phyloP scores from a whole-genome alignment of 768 basidiomycete genomes.

The Auricularia sp. region DNA sequence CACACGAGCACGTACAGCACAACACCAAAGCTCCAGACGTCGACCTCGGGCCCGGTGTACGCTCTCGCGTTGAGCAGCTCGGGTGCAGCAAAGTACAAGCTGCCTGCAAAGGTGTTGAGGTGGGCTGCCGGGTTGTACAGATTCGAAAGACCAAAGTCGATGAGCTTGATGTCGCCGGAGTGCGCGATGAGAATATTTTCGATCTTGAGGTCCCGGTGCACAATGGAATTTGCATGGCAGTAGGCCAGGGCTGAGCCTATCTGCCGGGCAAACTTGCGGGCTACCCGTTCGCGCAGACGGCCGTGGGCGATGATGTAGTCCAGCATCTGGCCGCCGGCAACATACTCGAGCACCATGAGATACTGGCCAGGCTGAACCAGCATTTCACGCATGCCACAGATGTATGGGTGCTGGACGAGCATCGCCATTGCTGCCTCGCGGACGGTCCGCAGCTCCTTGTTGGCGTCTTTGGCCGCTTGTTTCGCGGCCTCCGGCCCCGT shows the following conservation, averaged over 20 bases:
- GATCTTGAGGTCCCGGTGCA: conserved; percentile 43
- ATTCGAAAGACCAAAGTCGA: conserved; percentile 14
- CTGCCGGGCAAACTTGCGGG: conserved; percentile 94
- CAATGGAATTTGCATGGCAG: conserved; percentile 30
- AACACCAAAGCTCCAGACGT: conserved; percentile 98
- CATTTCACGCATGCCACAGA: conserved; percentile 99
- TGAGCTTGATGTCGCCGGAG: conserved; percentile 9
- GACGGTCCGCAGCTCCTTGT: conserved; percentile 91
- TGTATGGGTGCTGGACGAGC: conserved; percentile 95
- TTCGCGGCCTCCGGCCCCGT: conserved; percentile 52
- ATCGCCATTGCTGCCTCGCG: conserved; percentile 92
- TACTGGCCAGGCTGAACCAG: conserved; percentile 96
- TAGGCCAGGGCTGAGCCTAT: conserved; percentile 53
- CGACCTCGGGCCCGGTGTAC: conserved; percentile 96
- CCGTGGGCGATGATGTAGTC: conserved; percentile 99
- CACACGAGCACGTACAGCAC: conserved; percentile 96
- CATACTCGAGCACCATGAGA: conserved; percentile 99
- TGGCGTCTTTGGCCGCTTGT: conserved; percentile 79
- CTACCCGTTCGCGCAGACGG: conserved; percentile 85
- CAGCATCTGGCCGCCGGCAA: conserved; percentile 98
- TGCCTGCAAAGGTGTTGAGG: conserved; percentile 93
- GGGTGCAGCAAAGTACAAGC: conserved; percentile 95
- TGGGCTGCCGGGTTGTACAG: conserved; percentile 12
- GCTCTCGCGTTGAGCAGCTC: conserved; percentile 93
- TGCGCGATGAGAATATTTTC: conserved; percentile 18